These are phyloP conservation scores for Echinosophora koreensis DNA, from an alignment of 306 rosid genomes.

Conservation along the genomic window DNA sequence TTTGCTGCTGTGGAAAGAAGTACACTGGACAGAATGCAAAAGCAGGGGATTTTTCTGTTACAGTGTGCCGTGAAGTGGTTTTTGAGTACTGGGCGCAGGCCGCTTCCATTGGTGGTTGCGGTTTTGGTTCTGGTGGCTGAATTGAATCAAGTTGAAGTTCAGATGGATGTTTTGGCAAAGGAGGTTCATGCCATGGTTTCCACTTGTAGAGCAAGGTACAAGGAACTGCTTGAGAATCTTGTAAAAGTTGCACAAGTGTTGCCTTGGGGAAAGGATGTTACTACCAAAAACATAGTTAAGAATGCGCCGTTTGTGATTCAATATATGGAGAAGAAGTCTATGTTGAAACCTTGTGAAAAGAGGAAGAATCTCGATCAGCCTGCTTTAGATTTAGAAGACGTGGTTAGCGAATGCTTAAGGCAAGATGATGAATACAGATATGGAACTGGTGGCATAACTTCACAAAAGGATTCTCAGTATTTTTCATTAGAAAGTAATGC, in stretches of 20 bases:
- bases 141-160: constrained; percentile 61
- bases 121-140: constrained; percentile 70
- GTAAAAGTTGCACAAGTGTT: constrained; percentile 78
- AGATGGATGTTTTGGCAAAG: constrained; percentile 63
- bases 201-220: constrained; percentile 68
- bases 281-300: constrained; percentile 63
- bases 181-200: constrained; percentile 64
- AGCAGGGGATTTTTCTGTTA: constrained; percentile 73
- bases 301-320: constrained; percentile 71
- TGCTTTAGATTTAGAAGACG: constrained; percentile 62
- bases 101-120: constrained; percentile 78
- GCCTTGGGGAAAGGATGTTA: constrained; percentile 92
- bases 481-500: constrained; percentile 38
- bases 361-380: constrained; percentile 42
- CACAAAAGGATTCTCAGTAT: constrained; percentile 52
- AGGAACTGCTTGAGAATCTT: constrained; percentile 69
- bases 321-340: constrained; percentile 80
- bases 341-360: constrained; percentile 54
- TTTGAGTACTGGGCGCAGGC: constrained; percentile 77
- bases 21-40: constrained; percentile 52
- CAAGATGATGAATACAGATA: constrained; percentile 47
- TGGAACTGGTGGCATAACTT: constrained; percentile 35
- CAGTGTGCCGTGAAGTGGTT: constrained; percentile 83
- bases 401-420: constrained; percentile 60
- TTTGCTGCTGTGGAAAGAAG: constrained; percentile 44